These are phyloP conservation scores for Phytophthora pisi DNA, from an alignment of 352 stramenopile genomes.

Conservation along the genomic window DNA sequence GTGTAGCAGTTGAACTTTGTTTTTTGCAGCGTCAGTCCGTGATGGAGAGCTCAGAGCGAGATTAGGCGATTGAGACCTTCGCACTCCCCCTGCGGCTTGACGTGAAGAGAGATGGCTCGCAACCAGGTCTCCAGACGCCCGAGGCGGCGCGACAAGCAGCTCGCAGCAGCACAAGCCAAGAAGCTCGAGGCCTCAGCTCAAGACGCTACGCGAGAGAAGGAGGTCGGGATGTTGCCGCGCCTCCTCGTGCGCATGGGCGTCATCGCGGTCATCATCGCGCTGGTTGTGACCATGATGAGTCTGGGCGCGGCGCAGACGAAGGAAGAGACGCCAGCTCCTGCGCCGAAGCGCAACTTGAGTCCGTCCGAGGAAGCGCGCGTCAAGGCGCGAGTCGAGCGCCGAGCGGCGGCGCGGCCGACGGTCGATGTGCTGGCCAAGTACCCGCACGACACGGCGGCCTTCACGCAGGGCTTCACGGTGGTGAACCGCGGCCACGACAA, in stretches of 20 bases:
- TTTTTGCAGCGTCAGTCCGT: neutral
- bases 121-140: slow-evolving; percentile 22
- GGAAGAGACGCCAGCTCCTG: slow-evolving; percentile 2
- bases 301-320: slow-evolving; percentile 11
- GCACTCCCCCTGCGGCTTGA: neutral
- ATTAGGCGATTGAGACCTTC: slow-evolving; percentile 18
- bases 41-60: neutral
- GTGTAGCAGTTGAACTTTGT: neutral
- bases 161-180: slow-evolving; percentile 20
- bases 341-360: slow-evolving; percentile 13
- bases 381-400: slow-evolving; percentile 19
- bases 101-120: slow-evolving; percentile 30
- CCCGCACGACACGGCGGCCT: slow-evolving; percentile 82
- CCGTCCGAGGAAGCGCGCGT: slow-evolving; percentile 19
- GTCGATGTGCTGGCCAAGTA: slow-evolving; percentile 75
- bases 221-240: slow-evolving; percentile 33
- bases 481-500: slow-evolving; percentile 62
- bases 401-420: slow-evolving; percentile 23
- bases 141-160: slow-evolving; percentile 14
- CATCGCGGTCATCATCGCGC: slow-evolving; percentile 31
- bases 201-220: slow-evolving; percentile 2
- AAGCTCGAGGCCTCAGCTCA: slow-evolving; percentile 4
- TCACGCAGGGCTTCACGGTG: slow-evolving; percentile 85
- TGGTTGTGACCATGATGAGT: slow-evolving; percentile 23
- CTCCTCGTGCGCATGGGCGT: slow-evolving; percentile 44